Percentiles rank a stretch among this genome's conserved stretches.
phyloP scores from a whole-genome alignment of 306 rosid species.

The Echinosophora koreensis region DNA sequence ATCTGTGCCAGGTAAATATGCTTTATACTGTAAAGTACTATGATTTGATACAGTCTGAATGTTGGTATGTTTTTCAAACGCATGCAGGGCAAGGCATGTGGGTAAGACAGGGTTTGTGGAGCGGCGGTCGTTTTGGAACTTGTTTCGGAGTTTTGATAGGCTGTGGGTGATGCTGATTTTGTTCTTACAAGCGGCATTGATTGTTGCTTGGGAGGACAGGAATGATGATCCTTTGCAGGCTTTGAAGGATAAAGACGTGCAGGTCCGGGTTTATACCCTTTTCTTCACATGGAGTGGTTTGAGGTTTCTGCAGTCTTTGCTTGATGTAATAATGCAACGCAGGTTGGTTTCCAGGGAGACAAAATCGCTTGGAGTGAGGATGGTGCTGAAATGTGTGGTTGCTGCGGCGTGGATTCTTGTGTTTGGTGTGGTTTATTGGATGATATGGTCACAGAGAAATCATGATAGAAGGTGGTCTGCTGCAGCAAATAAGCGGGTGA shows the following conservation, averaged over 20 bases:
- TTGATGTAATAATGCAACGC: conserved; percentile 76
- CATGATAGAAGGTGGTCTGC: conserved; percentile 65
- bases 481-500: conserved; percentile 60
- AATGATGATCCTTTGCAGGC: conserved; percentile 64
- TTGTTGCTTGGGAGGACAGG: conserved; percentile 72
- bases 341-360: conserved; percentile 77
- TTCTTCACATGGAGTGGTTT: conserved; percentile 83
- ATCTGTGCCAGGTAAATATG: too few relatives aligned
- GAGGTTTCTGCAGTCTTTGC: conserved; percentile 76
- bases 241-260: conserved; percentile 53
- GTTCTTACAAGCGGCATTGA: conserved; percentile 78
- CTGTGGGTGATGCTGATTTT: conserved; percentile 84
- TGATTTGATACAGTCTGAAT: background rate
- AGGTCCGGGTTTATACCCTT: conserved; percentile 63
- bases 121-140: conserved; percentile 88
- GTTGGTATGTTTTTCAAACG: background rate
- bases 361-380: conserved; percentile 62
- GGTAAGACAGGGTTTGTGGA: conserved; percentile 92
- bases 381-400: conserved; percentile 70
- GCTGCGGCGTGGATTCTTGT: conserved; percentile 68
- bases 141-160: conserved; percentile 80
- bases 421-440: conserved; percentile 63
- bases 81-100: conserved; percentile 52
- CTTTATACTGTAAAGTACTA: background rate
- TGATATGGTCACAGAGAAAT: conserved; percentile 68